Evolutionary conservation across 2,329 filamentous ascomycete genomes (phyloP).

Genomic region (Trichophyton schoenleinii): DNA sequence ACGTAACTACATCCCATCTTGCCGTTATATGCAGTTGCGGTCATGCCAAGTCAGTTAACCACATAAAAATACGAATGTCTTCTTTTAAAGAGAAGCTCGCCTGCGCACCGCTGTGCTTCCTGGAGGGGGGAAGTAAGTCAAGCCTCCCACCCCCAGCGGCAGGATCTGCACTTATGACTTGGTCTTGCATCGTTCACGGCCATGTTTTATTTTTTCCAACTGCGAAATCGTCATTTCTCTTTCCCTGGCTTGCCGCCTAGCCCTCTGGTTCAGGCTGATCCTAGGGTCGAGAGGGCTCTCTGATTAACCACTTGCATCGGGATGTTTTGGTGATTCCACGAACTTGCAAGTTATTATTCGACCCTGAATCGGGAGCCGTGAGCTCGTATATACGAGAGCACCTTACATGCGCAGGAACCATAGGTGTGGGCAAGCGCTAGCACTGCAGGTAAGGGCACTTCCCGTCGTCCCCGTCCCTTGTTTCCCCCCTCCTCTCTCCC

Average conservation of each 20-base stretch:
- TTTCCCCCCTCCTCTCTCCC: not conserved
- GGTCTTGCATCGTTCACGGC: constrained; percentile 5
- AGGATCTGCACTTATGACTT: constrained; percentile 6
- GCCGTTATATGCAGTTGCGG: not conserved
- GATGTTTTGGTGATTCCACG: not conserved
- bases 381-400: not conserved
- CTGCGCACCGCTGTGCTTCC: not conserved
- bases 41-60: not conserved
- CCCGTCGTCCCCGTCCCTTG: constrained; percentile 10
- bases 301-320: not conserved
- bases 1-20: not conserved
- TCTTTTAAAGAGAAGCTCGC: not conserved
- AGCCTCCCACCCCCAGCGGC: not conserved
- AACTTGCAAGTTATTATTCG: not conserved
- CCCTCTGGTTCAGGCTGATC: not conserved
- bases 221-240: not conserved
- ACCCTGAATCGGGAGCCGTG: not conserved
- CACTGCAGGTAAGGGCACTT: constrained; percentile 11
- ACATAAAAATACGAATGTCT: not conserved
- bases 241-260: not conserved
- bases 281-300: not conserved
- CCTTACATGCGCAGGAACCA: constrained; percentile 7
- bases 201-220: not conserved
- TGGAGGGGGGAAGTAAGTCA: not conserved
- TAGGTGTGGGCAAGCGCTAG: constrained; percentile 4